Evolutionary conservation across 495 filamentous ascomycete genomes (phyloP), one percentile per base, ranked within the genome.

Genomic region (Amniculicola lignicola): DNA sequence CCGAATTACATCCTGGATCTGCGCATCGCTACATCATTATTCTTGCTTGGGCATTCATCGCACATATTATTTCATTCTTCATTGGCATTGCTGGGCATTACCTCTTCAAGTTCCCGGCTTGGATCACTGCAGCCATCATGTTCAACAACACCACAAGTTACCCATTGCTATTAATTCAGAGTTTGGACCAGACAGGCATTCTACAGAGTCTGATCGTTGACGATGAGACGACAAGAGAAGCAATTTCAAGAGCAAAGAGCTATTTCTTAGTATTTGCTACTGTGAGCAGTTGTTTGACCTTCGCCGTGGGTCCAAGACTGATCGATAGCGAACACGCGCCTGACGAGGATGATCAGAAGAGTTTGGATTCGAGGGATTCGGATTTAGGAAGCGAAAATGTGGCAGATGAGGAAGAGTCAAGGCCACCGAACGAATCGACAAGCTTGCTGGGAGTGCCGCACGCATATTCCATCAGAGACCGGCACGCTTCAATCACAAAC

Each of bases 61-160:
- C 79, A 45, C 77, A 78, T 25, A 29, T 73, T 31, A 46, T 71
- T 1, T 83, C 79, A 3, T 78, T 84, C 35, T 47, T 67, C 0
- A 66, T 85, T 18, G 80, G 77, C 0, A 72, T 72, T 29, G 41
- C 70, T 0, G 57, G 68, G 1, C 74, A 72, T 1, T 65, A 68
- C 15, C 14, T 71, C 1, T 72, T 84, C 21, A 68, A 71, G 11
- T 72, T 88, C 37, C 85, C 83, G 4, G 72, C 74, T 48, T 88
- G 82, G 83, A 77, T 80, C 16, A 79, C 79, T 0, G 78, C 81
- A 0, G 80, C 83, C 0, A 76, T 85, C 48, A 75, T 81, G 48
- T 86, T 88, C 69, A 89, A 87, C 68, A 90, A 88, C 61, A 86
- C 85, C 0, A 85, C 81, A 0, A 79, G 75, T 24, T 79, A 86